phyloP scores from a whole-genome alignment of 1,139 yeast species.

The Torulaspora globosa region DNA sequence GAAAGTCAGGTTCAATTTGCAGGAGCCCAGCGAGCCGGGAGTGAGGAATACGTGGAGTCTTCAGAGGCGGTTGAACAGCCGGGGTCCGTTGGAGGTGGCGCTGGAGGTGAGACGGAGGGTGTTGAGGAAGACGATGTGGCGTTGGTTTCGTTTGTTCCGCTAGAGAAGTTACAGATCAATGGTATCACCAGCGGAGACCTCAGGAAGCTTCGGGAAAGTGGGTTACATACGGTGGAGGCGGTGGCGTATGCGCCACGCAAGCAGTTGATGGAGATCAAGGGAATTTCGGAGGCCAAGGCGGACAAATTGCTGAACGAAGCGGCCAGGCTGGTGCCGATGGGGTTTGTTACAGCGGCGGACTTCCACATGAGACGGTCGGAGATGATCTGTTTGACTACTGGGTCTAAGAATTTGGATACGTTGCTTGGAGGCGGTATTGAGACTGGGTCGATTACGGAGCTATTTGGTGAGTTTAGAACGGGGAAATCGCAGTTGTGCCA shows the following conservation, averaged over 20 bases:
- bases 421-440: conserved; percentile 95
- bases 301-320: conserved; percentile 81
- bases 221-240: conserved; percentile 84
- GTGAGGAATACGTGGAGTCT: conserved; percentile 4
- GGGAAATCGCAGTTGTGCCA: conserved; percentile 97
- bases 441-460: conserved; percentile 94
- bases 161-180: conserved; percentile 57
- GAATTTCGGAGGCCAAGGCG: conserved; percentile 94
- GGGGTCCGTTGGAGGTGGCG: conserved; percentile 3
- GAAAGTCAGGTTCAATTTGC: conserved; percentile 13
- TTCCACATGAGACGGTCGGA: conserved; percentile 87
- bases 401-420: conserved; percentile 90
- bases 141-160: conserved; percentile 39
- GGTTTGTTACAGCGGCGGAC: conserved; percentile 96
- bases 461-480: conserved; percentile 95
- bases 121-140: conserved; percentile 44
- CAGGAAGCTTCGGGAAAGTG: conserved; percentile 74
- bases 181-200: conserved; percentile 82
- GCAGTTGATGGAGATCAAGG: conserved; percentile 70
- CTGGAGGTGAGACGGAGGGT: conserved; percentile 16
- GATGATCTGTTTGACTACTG: conserved; percentile 88
- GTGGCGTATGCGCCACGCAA: conserved; percentile 90
- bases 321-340: conserved; percentile 84
- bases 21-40: conserved; percentile 15
- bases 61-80: conserved; percentile 6